Base-by-base conservation (phyloP, 108 stramenopile genomes). In the Discostella stelligeroides region DNA sequence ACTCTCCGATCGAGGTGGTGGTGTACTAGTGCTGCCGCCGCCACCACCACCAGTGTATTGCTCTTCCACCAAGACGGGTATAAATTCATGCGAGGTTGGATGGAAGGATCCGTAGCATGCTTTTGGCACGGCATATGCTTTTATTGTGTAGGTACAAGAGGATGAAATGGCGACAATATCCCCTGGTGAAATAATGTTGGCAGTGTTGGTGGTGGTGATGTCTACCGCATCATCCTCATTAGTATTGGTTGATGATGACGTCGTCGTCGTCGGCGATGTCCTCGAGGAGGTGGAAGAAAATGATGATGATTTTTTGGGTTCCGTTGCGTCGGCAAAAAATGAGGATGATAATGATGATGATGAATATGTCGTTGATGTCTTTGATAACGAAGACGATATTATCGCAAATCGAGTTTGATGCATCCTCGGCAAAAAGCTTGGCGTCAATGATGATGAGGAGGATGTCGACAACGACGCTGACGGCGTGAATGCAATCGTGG, bases 241-340 rank as follows among this genome's bases (percentile, higher is more conserved):
- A n/a, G n/a, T n/a, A n/a, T n/a, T n/a, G n/a, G n/a, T n/a, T n/a
- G n/a, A n/a, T n/a, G n/a, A n/a, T n/a, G n/a, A n/a, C n/a, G n/a
- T n/a, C n/a, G n/a, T n/a, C 24, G 28, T 4, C 4, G 28, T 0
- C 24, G 48, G 1, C 48, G 48, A 49, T 17, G 15, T 17, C 23
- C n/a, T 7, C 1, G 48, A 17, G 7, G 48, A 0, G 7, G 24
- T 14, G 25, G 53, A 4, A 18, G 4, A 13, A 15, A 54, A 15
- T 25, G 28, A 4, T 23, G 7, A 25, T 0, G 11, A 7, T 40
- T 68, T 20, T 25, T 59, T 43, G 23, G 64, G 27, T 24, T 58
- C 61, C n/a, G 75, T 76, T 25, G 68, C 62, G n/a, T 76, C 75
- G 0, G 68, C 68, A 39, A 69, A 76, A 41, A 54, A 54, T 1